Base-by-base conservation (phyloP, 208 protist genomes). In the Strigomonas galati region DNA sequence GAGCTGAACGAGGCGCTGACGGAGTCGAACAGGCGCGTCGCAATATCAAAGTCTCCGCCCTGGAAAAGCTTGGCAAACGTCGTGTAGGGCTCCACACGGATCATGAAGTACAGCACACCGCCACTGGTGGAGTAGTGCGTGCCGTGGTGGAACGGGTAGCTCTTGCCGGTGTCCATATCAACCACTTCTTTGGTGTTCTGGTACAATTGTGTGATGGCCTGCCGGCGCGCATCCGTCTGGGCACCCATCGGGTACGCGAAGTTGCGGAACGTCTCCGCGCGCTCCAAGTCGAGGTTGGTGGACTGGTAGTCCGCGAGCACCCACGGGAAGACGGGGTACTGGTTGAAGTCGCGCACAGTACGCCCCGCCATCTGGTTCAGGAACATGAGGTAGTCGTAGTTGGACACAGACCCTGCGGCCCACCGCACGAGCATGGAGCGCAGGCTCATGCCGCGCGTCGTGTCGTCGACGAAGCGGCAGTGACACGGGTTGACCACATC, bases 31-130 rank as follows among this genome's bases (percentile, higher is more conserved):
- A 98, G 84, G 31, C 97, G 85, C 56, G 96, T 89, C 0, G 97
- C 81, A 14, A 92, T 74, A 74, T 99, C 97, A 62, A 99, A 98
- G 56, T 86, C 79, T 10, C 89, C 91, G 26, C 87, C 87, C 68
- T 97, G 91, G 52, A 95, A 93, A 12, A 93, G 78, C 28, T 83
- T 81, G 26, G 81, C 79, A 63, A 87, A 91, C 15, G 81, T 92
- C n/a, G 91, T 93, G 87, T 98, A 99, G 37, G 99, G 99, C 87
- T 99, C 95, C 17, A 97, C 64, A 32, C 98, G 92, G 6, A 99
- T 76, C 12, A 99, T 73, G 67, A 94, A 99, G 79, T 98, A 95
- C 19, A 99, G 76, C 21, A 99, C 97, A 2, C 91, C 87, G 23
- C 84, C 97, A 37, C 97, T 95, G 2, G 88, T 97, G 2, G 91